Evolutionary conservation across 1,284 basidiomycete genomes (phyloP), one percentile per base, ranked within the genome.

Genomic region (Fomitopsis palustris): DNA sequence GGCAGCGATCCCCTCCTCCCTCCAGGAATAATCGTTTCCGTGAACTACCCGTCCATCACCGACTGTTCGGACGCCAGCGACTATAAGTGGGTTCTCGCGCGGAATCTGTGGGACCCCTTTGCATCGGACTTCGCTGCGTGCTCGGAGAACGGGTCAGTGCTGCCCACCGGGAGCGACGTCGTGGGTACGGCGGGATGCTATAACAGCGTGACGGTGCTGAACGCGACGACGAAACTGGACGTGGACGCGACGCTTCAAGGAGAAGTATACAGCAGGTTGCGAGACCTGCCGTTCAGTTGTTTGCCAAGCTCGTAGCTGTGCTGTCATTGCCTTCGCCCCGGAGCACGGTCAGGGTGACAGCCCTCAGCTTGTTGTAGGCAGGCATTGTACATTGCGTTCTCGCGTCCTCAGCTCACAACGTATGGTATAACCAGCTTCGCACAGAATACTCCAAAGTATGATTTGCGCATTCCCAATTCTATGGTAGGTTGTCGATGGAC

Each of bases 41-140:
- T 84, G 64, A 84, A 84, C 70, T 82, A 78, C 67, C 76, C 81
- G 0, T 64, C 76, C n/a, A 76, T 74, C 8, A 70, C 74, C 56
- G 29, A 39, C 37, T 84, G 82, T 64, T 41, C 74, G 12, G 65
- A 66, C 31, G 71, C 74, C 4, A 66, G 66, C 5, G 72, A 71
- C 60, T 81, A 73, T 72, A 69, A 76, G 55, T 84, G 78, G 65
- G 73, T 84, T 4, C 69, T 83, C 37, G 79, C 82, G 38, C 70
- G 81, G 35, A 69, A 82, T 47, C 51, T 69, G 21, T 61, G 69
- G 35, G 69, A 75, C 60, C 55, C 69, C 0, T 65, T 66, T 51
- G 75, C 72, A 9, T 73, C 68, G 27, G 80, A 83, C 62, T 76
- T 78, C 10, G 62, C 63, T 43, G 78, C 75, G 5, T 84, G 81